A percentile compares a stretch with the other conserved stretches of the same genome.
Evolutionary conservation across 495 filamentous ascomycete genomes (phyloP).

Genomic region (Xylaria curta): DNA sequence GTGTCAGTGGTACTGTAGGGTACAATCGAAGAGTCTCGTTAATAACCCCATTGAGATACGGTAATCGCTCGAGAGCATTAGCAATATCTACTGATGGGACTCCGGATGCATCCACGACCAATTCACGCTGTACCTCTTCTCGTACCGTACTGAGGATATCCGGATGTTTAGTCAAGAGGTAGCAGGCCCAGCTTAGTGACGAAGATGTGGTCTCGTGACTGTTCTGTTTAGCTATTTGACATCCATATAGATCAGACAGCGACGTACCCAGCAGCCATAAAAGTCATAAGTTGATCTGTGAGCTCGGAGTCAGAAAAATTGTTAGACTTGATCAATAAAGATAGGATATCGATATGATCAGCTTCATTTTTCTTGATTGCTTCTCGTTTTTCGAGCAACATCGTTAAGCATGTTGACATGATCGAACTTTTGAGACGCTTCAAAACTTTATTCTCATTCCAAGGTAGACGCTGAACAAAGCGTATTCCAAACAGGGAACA

Average conservation of each 20-base stretch:
- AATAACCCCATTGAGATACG: conserved; percentile 44
- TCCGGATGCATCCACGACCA: conserved; percentile 53
- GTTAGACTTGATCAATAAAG: conserved; percentile 70
- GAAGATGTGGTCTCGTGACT: conserved; percentile 64
- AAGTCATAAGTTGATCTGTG: conserved; percentile 82
- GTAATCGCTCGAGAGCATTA: conserved; percentile 45
- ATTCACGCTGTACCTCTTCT: conserved; percentile 50
- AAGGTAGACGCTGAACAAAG: conserved; percentile 58
- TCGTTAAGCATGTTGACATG: conserved; percentile 60
- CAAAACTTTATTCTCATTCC: conserved; percentile 64
- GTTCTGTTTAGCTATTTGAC: conserved; percentile 14
- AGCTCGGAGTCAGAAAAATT: conserved; percentile 73
- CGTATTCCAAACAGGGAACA: conserved; percentile 50
- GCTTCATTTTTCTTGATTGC: conserved; percentile 53
- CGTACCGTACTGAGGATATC: conserved; percentile 45
- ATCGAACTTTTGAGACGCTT: conserved; percentile 56
- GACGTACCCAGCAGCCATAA: conserved; percentile 69
- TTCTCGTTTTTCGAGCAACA: conserved; percentile 65
- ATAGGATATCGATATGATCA: conserved; percentile 70
- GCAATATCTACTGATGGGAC: conserved; percentile 44
- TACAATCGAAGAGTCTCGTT: conserved; percentile 39
- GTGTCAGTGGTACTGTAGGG: conserved; percentile 53
- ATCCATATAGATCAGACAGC: neutral
- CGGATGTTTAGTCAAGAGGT: conserved; percentile 46
- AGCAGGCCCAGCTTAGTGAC: conserved; percentile 49